Conservation (phyloP, 2,329 filamentous ascomycete species). For the Ophidiomyces ophidiicola region DNA sequence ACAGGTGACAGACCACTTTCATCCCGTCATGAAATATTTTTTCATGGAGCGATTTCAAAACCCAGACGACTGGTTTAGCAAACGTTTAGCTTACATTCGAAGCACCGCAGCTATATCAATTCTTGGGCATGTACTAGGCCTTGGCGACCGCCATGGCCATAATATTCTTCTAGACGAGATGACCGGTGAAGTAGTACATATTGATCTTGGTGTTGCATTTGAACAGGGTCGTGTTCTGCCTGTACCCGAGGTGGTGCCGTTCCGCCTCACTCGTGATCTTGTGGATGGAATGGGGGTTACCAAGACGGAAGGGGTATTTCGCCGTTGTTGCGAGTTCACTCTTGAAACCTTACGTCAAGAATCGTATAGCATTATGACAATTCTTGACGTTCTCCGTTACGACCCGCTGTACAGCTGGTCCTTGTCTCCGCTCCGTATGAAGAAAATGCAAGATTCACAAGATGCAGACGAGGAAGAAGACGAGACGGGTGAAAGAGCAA, state of each 20-base stretch:
- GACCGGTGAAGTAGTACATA: constrained; percentile 89
- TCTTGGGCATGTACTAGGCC: constrained; percentile 78
- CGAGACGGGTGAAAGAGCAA: constrained; percentile 22
- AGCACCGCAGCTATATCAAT: constrained; percentile 93
- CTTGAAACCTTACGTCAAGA: constrained; percentile 90
- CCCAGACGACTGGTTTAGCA: constrained; percentile 91
- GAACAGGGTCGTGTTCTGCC: constrained; percentile 92
- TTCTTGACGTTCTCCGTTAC: constrained; percentile 93
- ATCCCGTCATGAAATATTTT: constrained; percentile 91
- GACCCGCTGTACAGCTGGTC: constrained; percentile 96
- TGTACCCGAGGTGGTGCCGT: constrained; percentile 89
- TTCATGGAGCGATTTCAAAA: constrained; percentile 91
- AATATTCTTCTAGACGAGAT: constrained; percentile 88
- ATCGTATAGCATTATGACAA: constrained; percentile 94
- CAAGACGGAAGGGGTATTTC: constrained; percentile 88
- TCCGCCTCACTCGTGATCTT: constrained; percentile 84
- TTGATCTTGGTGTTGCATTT: constrained; percentile 92
- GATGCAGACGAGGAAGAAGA: constrained; percentile 32
- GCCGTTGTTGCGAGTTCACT: constrained; percentile 96
- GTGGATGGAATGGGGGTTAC: constrained; percentile 96
- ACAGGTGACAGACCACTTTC: constrained; percentile 67
- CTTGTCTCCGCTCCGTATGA: constrained; percentile 57
- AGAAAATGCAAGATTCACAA: constrained; percentile 51
- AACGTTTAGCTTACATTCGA: constrained; percentile 78
- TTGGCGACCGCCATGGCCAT: constrained; percentile 90